Percentiles rank a stretch among this genome's conserved stretches.
These are phyloP conservation scores for Ilex aquifolium DNA, from an alignment of 257 asterid genomes.

Conservation along the genomic window DNA sequence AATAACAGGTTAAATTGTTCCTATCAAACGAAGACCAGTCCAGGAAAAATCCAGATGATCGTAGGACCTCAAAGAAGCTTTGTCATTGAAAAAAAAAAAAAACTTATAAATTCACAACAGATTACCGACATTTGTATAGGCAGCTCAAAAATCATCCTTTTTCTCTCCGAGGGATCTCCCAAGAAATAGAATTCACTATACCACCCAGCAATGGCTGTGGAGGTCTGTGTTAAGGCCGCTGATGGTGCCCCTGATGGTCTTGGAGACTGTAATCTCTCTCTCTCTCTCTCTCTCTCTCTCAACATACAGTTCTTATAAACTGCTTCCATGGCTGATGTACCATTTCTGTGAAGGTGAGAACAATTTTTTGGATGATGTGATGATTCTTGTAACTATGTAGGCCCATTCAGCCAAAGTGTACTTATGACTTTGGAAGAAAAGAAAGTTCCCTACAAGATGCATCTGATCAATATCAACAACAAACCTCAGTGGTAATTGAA, in stretches of 20 bases:
- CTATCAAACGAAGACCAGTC: too few species aligned
- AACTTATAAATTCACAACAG: too few species aligned
- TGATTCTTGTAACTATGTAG: constrained; percentile 21
- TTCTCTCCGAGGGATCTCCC: too few species aligned
- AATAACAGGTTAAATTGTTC: too few species aligned
- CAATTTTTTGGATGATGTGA: background rate
- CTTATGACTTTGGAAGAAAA: constrained; percentile 64
- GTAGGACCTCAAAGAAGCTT: too few species aligned
- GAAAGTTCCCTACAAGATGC: constrained; percentile 49
- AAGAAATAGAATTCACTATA: too few species aligned
- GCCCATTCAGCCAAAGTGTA: constrained; percentile 79
- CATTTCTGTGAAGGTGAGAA: background rate
- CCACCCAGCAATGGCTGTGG: constrained; percentile 48
- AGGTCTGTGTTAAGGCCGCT: constrained; percentile 72
- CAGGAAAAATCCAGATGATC: too few species aligned
- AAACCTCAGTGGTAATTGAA: constrained; percentile 64
- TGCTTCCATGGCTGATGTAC: background rate
- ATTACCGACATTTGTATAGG: too few species aligned
- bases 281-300: background rate
- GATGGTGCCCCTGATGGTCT: constrained; percentile 48
- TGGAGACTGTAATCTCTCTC: constrained; percentile 61
- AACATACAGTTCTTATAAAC: too few species aligned
- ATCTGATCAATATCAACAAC: constrained; percentile 41
- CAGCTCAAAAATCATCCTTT: too few species aligned
- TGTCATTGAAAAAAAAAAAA: too few species aligned